These are phyloP conservation scores for Triticum dicoccoides DNA, from an alignment of 176 grass and related monocot genomes.

Conservation along the genomic window DNA sequence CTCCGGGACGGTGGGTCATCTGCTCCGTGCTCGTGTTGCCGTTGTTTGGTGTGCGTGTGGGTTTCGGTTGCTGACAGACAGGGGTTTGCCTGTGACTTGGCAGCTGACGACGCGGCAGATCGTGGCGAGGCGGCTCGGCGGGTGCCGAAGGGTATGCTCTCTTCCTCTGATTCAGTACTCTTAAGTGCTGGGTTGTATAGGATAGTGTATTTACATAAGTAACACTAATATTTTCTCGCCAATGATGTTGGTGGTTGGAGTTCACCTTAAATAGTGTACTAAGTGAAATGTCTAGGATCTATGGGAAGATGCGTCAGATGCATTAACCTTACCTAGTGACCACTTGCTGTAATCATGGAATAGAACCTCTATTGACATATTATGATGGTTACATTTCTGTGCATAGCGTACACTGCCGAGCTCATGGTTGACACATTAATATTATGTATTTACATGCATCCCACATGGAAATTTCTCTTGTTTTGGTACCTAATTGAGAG, in stretches of 20 bases:
- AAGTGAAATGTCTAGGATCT: not conserved
- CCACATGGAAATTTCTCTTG: not conserved
- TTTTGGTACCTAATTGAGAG: not conserved
- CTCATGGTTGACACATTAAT: not conserved
- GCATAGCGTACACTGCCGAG: not conserved
- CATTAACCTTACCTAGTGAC: not conserved
- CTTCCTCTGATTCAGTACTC: not conserved
- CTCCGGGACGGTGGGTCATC: conserved; percentile 21
- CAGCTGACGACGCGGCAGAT: conserved; percentile 53
- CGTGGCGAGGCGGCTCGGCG: conserved; percentile 63
- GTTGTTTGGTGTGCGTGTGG: not conserved
- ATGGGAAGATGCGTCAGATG: not conserved
- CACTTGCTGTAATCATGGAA: not conserved
- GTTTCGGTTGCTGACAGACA: not conserved
- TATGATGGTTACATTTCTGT: not conserved
- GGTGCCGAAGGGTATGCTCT: conserved; percentile 62
- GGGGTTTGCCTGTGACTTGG: conserved; percentile 2
- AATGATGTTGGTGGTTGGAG: not conserved
- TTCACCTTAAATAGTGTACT: not conserved
- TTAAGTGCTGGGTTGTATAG: not conserved
- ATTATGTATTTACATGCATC: not conserved
- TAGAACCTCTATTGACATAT: not conserved
- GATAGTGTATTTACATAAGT: not conserved
- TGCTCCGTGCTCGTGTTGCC: not conserved
- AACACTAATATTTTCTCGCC: not conserved